phyloP scores from a whole-genome alignment of 495 filamentous ascomycete species.

The Aspergillus biplanus region DNA sequence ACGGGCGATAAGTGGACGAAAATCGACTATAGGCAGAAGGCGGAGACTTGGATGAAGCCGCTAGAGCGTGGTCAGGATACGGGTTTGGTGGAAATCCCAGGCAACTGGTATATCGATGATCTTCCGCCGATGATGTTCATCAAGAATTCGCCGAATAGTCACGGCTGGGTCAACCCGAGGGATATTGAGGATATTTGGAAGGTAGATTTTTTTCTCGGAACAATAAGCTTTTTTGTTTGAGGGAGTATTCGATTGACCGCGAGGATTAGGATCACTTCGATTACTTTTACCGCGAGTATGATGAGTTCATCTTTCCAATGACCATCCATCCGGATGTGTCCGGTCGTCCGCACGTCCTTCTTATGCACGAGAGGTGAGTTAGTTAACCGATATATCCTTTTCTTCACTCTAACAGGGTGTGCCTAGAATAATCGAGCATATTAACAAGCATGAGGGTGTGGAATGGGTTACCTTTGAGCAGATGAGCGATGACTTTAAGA shows the following conservation, averaged over 20 bases:
- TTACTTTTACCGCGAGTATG: conserved; percentile 71
- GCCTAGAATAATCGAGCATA: conserved; percentile 66
- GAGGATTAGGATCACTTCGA: conserved; percentile 61
- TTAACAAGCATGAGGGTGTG: conserved; percentile 73
- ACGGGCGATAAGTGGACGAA: conserved; percentile 65
- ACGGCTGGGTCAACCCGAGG: conserved; percentile 64
- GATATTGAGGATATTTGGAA: conserved; percentile 63
- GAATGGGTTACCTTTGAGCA: conserved; percentile 76
- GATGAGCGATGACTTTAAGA: conserved; percentile 71
- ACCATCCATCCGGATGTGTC: conserved; percentile 72
- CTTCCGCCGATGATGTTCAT: conserved; percentile 66
- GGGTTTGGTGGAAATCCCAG: conserved; percentile 67
- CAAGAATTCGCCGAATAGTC: conserved; percentile 60
- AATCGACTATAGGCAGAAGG: conserved; percentile 62
- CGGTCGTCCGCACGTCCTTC: conserved; percentile 66
- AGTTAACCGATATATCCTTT: not conserved
- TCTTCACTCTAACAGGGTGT: conserved; percentile 3
- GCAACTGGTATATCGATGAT: conserved; percentile 72
- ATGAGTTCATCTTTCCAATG: conserved; percentile 72
- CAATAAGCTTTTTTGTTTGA: not conserved
- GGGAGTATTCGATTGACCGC: not conserved
- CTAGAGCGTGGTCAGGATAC: conserved; percentile 55
- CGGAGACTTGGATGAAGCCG: conserved; percentile 70
- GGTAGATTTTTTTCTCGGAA: conserved; percentile 25
- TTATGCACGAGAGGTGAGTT: conserved; percentile 63